Evolutionary conservation across 106 monocot genomes (phyloP).

Genomic region (Dioscorea dumetorum): DNA sequence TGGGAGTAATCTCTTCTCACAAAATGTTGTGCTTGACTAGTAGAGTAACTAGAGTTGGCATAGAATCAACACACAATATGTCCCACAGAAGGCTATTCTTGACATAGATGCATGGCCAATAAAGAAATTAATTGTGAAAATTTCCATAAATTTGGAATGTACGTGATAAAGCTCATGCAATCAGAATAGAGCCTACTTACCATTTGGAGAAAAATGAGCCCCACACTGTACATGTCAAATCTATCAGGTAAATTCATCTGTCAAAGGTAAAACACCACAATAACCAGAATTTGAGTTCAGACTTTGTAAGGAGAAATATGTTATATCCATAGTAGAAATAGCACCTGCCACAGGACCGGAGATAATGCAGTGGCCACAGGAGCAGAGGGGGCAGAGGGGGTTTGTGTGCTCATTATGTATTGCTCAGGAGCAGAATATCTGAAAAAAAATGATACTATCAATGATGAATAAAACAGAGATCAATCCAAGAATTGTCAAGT

Average conservation of each 20-base stretch:
- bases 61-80: no score
- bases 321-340: not conserved
- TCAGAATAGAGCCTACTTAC: constrained; percentile 28
- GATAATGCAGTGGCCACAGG: constrained; percentile 79
- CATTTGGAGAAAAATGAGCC: constrained; percentile 96
- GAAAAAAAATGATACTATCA: not conserved
- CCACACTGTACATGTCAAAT: constrained; percentile 94
- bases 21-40: no score
- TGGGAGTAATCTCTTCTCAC: no score
- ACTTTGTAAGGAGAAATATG: not conserved
- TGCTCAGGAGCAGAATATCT: constrained; percentile 97
- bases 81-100: no score
- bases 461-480: no score
- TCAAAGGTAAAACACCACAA: not conserved
- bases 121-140: no score
- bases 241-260: constrained; percentile 97
- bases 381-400: constrained; percentile 30
- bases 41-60: no score
- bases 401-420: constrained; percentile 98
- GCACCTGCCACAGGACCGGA: constrained; percentile 94
- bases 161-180: no score
- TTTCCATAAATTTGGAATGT: no score
- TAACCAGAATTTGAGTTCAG: not conserved
- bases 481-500: no score
- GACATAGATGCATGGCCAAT: no score